These are phyloP conservation scores for Yamadazyma sp. DNA, from an alignment of 805 yeast species.

Conservation along the genomic window DNA sequence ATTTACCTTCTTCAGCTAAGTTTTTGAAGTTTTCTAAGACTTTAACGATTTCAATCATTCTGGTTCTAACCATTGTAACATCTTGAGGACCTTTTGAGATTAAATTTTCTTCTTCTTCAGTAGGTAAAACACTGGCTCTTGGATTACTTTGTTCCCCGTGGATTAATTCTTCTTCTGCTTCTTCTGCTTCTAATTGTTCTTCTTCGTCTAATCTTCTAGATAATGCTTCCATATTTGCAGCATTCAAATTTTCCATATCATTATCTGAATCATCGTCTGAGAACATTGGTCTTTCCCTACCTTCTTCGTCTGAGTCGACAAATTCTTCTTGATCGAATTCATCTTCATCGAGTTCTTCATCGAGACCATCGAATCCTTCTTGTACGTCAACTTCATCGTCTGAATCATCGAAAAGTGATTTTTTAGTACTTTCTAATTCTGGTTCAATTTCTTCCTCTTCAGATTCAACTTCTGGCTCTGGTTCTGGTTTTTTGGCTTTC, in stretches of 20 bases:
- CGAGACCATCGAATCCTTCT: conserved; percentile 39
- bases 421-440: conserved; percentile 66
- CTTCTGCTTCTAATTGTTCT: conserved; percentile 47
- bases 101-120: conserved; percentile 59
- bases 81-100: conserved; percentile 60
- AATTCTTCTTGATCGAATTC: conserved; percentile 52
- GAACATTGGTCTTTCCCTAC: conserved; percentile 65
- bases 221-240: conserved; percentile 78
- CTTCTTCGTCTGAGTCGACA: conserved; percentile 61
- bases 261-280: conserved; percentile 59
- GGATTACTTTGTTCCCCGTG: conserved; percentile 63
- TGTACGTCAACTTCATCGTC: conserved; percentile 56
- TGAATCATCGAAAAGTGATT: conserved; percentile 72
- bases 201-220: conserved; percentile 63
- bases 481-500: conserved; percentile 21
- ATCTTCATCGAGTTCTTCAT: conserved; percentile 27
- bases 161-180: conserved; percentile 52
- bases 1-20: conserved; percentile 79
- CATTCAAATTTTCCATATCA: conserved; percentile 64
- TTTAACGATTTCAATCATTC: conserved; percentile 93
- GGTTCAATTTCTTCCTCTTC: conserved; percentile 43
- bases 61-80: conserved; percentile 77
- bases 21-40: conserved; percentile 87
- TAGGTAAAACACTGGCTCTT: conserved; percentile 73
- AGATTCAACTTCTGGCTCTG: conserved; percentile 26